Evolutionary conservation across 768 basidiomycete species (phyloP).

Genomic region (Suillus americanus): DNA sequence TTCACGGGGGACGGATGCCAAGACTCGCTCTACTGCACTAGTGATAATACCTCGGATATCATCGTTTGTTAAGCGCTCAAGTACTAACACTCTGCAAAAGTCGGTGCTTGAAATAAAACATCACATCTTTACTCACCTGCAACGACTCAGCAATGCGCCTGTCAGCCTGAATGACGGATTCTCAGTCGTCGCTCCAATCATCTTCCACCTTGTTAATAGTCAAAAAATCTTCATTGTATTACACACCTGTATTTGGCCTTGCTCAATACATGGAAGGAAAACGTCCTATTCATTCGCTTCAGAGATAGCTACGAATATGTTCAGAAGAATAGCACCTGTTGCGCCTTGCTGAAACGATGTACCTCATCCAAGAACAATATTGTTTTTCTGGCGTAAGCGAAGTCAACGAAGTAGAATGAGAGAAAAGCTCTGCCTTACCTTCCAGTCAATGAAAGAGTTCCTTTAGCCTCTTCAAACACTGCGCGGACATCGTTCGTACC

Average conservation of each 20-base stretch:
- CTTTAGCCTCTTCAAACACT: conserved; percentile 78
- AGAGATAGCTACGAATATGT: conserved; percentile 10
- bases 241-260: conserved; percentile 65
- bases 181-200: conserved; percentile 86
- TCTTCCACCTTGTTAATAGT: conserved; percentile 30
- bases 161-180: conserved; percentile 87
- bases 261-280: conserved; percentile 81
- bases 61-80: conserved; percentile 64
- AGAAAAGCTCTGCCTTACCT: conserved; percentile 37
- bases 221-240: conserved; percentile 2
- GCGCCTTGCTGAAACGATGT: conserved; percentile 73
- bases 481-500: conserved; percentile 69
- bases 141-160: conserved; percentile 70
- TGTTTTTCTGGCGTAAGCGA: conserved; percentile 50
- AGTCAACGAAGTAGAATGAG: not conserved
- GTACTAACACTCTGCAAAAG: conserved; percentile 63
- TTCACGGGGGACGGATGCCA: conserved; percentile 12
- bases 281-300: conserved; percentile 50
- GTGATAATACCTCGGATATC: conserved; percentile 60
- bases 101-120: conserved; percentile 14
- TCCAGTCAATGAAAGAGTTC: conserved; percentile 60
- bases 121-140: conserved; percentile 51
- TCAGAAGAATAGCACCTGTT: conserved; percentile 46
- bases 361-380: conserved; percentile 84
- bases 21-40: conserved; percentile 46